Evolutionary conservation across 306 rosid genomes (phyloP).

Genomic region (Begonia loranthoides): DNA sequence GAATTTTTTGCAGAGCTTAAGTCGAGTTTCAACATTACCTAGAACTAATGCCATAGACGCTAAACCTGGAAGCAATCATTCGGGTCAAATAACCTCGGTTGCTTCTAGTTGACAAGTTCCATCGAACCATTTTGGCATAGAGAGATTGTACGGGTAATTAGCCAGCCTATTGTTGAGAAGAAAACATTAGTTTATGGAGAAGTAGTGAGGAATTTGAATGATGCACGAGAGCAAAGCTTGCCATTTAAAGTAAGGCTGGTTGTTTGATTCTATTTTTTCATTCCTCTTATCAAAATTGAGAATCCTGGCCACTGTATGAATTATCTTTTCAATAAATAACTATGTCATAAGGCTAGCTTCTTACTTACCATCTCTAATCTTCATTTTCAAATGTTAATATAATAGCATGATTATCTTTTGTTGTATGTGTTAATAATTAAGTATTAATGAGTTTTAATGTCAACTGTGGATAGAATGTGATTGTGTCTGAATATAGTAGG

Average conservation of each 20-base stretch:
- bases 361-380: neutral
- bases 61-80: slow-evolving; percentile 28
- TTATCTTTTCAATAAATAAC: no score
- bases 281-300: neutral
- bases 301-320: neutral
- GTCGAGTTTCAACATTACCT: slow-evolving; percentile 79
- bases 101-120: slow-evolving; percentile 48
- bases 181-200: slow-evolving; percentile 71
- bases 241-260: slow-evolving; percentile 54
- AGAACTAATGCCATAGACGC: slow-evolving; percentile 52
- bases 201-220: slow-evolving; percentile 70
- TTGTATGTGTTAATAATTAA: no score
- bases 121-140: slow-evolving; percentile 37
- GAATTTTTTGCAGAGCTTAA: slow-evolving; percentile 88
- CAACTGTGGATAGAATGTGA: neutral
- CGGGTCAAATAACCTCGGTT: slow-evolving; percentile 41
- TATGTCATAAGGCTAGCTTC: no score
- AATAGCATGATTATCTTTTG: no score
- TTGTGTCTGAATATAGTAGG: neutral
- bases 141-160: slow-evolving; percentile 36
- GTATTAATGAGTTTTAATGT: no score
- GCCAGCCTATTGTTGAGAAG: slow-evolving; percentile 62
- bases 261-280: neutral
- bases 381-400: neutral
- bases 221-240: slow-evolving; percentile 70